phyloP scores from a whole-genome alignment of 2,329 filamentous ascomycete genomes.

The Thielaviopsis punctulata region DNA sequence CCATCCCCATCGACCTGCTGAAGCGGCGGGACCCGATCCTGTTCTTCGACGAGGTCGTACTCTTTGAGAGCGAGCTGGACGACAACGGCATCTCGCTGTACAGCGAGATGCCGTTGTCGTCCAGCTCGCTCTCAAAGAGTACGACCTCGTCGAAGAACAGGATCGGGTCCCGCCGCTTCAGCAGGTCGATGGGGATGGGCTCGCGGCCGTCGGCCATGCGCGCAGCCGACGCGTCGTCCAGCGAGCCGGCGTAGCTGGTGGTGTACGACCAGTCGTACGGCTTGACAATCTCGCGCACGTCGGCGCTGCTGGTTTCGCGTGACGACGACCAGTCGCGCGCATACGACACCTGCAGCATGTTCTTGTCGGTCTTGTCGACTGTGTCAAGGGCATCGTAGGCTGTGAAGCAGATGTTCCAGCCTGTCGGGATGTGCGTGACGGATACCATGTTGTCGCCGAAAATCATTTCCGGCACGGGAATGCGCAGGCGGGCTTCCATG shows the following conservation, averaged over 20 bases:
- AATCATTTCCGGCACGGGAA: slow-evolving; percentile 95
- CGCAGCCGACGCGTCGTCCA: slow-evolving; percentile 20
- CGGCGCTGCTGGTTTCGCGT: slow-evolving; percentile 56
- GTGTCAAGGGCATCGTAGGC: slow-evolving; percentile 74
- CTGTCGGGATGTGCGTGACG: slow-evolving; percentile 54
- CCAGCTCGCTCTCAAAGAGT: slow-evolving; percentile 91
- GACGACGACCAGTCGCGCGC: slow-evolving; percentile 64
- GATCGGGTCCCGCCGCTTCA: slow-evolving; percentile 82
- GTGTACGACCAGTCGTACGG: slow-evolving; percentile 98
- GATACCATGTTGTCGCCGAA: slow-evolving; percentile 85
- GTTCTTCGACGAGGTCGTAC: slow-evolving; percentile 89
- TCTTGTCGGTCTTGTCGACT: slow-evolving; percentile 83
- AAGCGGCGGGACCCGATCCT: slow-evolving; percentile 82
- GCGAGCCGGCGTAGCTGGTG: slow-evolving; percentile 66
- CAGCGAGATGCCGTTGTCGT: slow-evolving; percentile 90
- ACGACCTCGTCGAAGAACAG: slow-evolving; percentile 93
- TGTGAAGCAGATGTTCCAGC: slow-evolving; percentile 68
- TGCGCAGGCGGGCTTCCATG: slow-evolving; percentile 62
- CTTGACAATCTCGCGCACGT: slow-evolving; percentile 84
- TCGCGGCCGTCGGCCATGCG: slow-evolving; percentile 4
- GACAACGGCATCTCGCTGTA: slow-evolving; percentile 90
- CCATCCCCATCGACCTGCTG: slow-evolving; percentile 74
- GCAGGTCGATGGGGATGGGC: slow-evolving; percentile 66
- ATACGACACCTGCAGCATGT: slow-evolving; percentile 87
- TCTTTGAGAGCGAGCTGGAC: slow-evolving; percentile 95